phyloP scores from a whole-genome alignment of 192 early-diverging fungal genomes.

The Backusella macrospora region DNA sequence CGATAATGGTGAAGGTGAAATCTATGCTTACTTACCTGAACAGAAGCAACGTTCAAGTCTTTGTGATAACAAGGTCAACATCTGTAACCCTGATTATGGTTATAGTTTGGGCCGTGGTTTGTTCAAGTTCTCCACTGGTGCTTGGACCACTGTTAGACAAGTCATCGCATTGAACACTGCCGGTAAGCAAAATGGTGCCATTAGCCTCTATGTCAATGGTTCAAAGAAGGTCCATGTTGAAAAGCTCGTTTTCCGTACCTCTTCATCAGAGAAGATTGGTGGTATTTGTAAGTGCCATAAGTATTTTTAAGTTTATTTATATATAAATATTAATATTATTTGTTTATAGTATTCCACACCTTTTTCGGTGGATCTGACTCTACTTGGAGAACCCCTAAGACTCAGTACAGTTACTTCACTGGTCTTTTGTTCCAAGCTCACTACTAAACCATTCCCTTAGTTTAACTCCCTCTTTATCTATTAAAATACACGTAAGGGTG shows the following conservation, averaged over 20 bases:
- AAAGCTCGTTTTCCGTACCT: constrained; percentile 21
- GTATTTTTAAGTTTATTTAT: background rate
- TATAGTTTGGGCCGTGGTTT: constrained; percentile 54
- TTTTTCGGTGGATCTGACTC: constrained; percentile 42
- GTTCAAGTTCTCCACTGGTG: constrained; percentile 45
- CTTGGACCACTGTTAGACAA: constrained; percentile 51
- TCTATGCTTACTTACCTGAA: constrained; percentile 51
- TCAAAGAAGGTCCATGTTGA: constrained; percentile 23
- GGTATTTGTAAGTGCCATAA: constrained; percentile 36
- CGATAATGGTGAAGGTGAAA: constrained; percentile 49
- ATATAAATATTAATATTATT: background rate
- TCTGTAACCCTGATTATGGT: constrained; percentile 58
- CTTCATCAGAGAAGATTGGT: background rate
- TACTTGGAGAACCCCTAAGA: constrained; percentile 23
- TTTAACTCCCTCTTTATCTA: background rate
- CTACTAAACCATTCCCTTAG: background rate
- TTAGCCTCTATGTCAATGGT: constrained; percentile 27
- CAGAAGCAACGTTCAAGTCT: constrained; percentile 23
- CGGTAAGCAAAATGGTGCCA: constrained; percentile 25
- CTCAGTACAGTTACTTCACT: constrained; percentile 41
- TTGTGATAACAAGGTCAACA: constrained; percentile 36
- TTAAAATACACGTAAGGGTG: constrained; percentile 8
- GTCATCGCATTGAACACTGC: constrained; percentile 36
- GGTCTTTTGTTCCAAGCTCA: background rate
- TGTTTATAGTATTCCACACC: constrained; percentile 38